phyloP scores from a whole-genome alignment of 345 rosid species.

The Hevea brasiliensis region DNA sequence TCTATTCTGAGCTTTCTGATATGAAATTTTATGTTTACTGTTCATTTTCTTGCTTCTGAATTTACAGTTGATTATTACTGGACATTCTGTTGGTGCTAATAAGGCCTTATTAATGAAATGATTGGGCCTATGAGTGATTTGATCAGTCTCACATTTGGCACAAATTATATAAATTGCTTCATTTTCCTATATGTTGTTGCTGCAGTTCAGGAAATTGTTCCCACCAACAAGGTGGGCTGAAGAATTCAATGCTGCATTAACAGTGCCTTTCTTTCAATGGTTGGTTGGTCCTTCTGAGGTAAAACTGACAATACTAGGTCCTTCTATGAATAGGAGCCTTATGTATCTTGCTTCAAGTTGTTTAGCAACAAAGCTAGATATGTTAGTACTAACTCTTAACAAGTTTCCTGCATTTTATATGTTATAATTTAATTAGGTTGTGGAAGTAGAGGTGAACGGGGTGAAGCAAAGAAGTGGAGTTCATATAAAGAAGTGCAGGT shows the following conservation, averaged over 20 bases:
- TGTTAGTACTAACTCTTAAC: not conserved
- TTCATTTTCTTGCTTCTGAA: no score
- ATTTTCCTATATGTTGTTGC: not conserved
- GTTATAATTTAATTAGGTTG: constrained; percentile 38
- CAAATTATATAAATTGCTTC: not conserved
- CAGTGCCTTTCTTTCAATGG: constrained; percentile 96
- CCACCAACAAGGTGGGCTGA: constrained; percentile 96
- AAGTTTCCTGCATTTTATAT: not conserved
- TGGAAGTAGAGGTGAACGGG: constrained; percentile 81
- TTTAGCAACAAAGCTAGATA: not conserved
- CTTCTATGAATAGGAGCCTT: not conserved
- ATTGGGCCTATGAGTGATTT: not conserved
- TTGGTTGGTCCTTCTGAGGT: constrained; percentile 95
- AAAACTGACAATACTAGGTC: not conserved
- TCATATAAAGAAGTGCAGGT: constrained; percentile 80
- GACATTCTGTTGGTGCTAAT: not conserved
- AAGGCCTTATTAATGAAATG: not conserved
- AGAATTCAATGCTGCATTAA: constrained; percentile 90
- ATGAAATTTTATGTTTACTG: no score
- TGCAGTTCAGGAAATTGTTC: constrained; percentile 81
- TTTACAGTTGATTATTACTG: no score
- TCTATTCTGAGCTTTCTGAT: no score
- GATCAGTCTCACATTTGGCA: not conserved
- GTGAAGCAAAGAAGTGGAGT: constrained; percentile 95
- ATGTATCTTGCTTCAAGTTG: not conserved